Evolutionary conservation across 202 grass and related monocot genomes (phyloP), one percentile per base, ranked within the genome.

Genomic region (Digitaria exilis): DNA sequence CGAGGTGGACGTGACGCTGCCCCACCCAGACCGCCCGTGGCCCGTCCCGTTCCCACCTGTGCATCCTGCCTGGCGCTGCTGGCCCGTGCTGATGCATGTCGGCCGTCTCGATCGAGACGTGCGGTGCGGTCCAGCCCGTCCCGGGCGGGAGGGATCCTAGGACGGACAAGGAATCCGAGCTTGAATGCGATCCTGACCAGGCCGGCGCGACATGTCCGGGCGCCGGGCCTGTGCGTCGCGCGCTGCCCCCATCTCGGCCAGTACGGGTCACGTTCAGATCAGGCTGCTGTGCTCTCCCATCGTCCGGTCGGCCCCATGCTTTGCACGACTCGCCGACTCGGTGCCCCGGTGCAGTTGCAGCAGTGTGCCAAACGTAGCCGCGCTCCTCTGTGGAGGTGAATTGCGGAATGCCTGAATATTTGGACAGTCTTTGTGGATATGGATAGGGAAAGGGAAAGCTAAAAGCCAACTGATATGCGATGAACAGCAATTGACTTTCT

Each of bases 1-100:
- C 73, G 37, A 83, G 21, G 7, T 26, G 21, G 74, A 79, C 80
- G 57, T 73, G 74, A 79, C 48, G 73, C 84, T 55, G 44, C 55
- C 24, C 67, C 55, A 72, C 75, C 46, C 37, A 22, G n/a, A 22
- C 9, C 7, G 34, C 8, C 54, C n/a, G 51, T n/a, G 21, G 10
- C 35, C 66, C 26, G 19, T 17, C 39, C 7, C 43, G 24, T 17
- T 29, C 58, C 58, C 26, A 4, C 26, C 16, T 18, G 4, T 5
- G 50, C 48, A 3, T 2, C 4, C n/a, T 59, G 31, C 21, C 12
- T 10, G 32, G n/a, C 3, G 54, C n/a, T 58, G 42, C 15, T 25
- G 71, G 37, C 30, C 29, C 28, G n/a, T 14, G 26, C 19, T 7
- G 58, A 16, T 56, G 55, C 45, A 35, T 54, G 86, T 58, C 80